Evolutionary conservation across 257 asterid genomes (phyloP), one percentile per base, ranked within the genome.

Genomic region (Solanum rostratum): DNA sequence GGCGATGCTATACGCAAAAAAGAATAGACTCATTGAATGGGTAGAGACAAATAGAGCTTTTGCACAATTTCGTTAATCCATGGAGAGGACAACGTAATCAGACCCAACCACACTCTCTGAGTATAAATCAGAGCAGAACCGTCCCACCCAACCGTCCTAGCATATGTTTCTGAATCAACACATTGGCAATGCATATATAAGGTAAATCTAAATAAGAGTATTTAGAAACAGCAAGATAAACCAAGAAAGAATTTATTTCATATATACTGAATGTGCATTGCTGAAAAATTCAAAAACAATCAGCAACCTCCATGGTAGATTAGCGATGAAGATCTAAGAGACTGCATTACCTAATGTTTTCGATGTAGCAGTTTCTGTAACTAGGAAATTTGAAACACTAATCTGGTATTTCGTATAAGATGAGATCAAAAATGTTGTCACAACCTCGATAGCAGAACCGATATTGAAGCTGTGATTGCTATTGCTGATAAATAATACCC

Each of bases 381-480:
- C 76, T 24, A 82, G 59, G 59, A 82, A 22, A 45, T 43, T 43
- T 27, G 53, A 81, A 24, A 57, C 3, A 30, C 43, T 55, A 54
- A 33, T 62, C 65, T 60, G 59, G 68, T 53, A 39, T 45, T 84
- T 76, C 1, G 10, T 60, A 43, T 52, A 37, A 3, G 24, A 22
- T 74, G 81, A 19, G 7, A 33, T 83, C 39, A 84, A 54, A 83
- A 71, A 18, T 82, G 49, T 69, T 50, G 41, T 84, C 90, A 91
- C 55, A 82, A 69, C 87, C 92, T 88, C 74, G 87, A 82, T 11
- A 90, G 90, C 85, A 92, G 82, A 76, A 93, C 66, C 14, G 88
- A 84, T 39, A 89, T 49, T 24, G 92, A 82, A 87, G 90, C 87
- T 33, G 89, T 88, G 87, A 87, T 49, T 46, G 90, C 88, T 83